Evolutionary conservation across 202 grass and related monocot species (phyloP), one percentile per base, ranked within the genome.

Genomic region (Setaria italica): DNA sequence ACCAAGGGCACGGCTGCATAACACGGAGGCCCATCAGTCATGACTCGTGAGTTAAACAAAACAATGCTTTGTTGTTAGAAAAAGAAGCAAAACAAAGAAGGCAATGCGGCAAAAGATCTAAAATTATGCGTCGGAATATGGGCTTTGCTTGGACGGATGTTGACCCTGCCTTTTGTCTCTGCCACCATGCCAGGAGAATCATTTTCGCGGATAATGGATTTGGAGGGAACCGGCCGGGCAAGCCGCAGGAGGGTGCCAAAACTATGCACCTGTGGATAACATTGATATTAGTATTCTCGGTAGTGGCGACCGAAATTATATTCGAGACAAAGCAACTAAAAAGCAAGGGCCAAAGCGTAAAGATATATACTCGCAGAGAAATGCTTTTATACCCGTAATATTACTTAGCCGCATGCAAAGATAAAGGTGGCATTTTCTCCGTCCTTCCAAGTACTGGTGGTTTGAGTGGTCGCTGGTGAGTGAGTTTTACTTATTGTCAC

Each of bases 101-200:
- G 37, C 29, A 57, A 85, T 25, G 74, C 66, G 20, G 7, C 82
- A 73, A 74, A 74, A 54, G 21, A 84, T 49, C 33, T 39, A 49
- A 57, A 78, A 72, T 32, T 42, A 90, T 82, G 62, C 70, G 46
- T 30, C 43, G 79, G 83, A 82, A 82, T 78, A 66, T 82, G 66
- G 79, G 43, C 58, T 51, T 74, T 54, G 72, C 72, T 11, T 32
- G 72, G 21, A 20, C 62, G 62, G 53, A 79, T 84, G 76, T 65
- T 87, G 85, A 76, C 75, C 76, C 46, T 20, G 80, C 34, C 17
- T 75, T 80, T 84, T 80, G 89, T 87, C 53, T 49, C 13, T 80
- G 85, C 76, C 81, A 85, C 85, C 89, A 90, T 85, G 70, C 81
- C 64, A 87, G 85, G 65, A 72, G 88, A 86, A 90, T 87, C 84